These are phyloP conservation scores for Spatholobus suberectus DNA, from an alignment of 306 rosid genomes.

Conservation along the genomic window DNA sequence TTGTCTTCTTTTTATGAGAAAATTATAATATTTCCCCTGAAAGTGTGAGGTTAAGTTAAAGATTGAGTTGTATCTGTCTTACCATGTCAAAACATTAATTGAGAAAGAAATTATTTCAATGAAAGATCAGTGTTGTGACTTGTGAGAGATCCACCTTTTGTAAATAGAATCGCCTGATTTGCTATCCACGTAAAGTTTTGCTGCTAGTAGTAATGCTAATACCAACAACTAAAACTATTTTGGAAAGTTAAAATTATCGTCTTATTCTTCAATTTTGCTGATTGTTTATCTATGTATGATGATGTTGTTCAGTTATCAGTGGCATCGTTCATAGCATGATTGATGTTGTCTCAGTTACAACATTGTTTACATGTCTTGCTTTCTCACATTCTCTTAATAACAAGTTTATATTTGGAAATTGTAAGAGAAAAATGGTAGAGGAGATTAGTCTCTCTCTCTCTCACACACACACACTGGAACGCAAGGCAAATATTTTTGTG, in stretches of 20 bases:
- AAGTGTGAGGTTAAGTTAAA: background rate
- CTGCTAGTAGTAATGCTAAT: background rate
- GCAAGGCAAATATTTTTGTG: background rate
- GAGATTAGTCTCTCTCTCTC: background rate
- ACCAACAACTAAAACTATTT: background rate
- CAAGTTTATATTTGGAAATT: background rate
- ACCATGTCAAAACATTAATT: background rate
- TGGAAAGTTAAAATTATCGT: background rate
- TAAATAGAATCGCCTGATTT: background rate
- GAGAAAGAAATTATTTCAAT: slow-evolving; percentile 2
- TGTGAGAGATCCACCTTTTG: background rate
- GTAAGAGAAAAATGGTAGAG: background rate
- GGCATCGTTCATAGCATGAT: background rate
- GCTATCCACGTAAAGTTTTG: background rate
- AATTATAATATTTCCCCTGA: background rate
- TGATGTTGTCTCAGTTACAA: background rate
- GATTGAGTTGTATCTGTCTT: background rate
- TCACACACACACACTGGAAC: background rate
- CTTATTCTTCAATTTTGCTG: background rate
- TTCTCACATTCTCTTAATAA: background rate
- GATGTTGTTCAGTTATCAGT: slow-evolving; percentile 6
- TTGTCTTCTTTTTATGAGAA: background rate
- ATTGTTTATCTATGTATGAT: slow-evolving; percentile 28
- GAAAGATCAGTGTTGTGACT: background rate
- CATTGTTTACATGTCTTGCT: background rate